These are phyloP conservation scores for Podosphaera fusca DNA, from an alignment of 2,329 filamentous ascomycete species.

Conservation along the genomic window DNA sequence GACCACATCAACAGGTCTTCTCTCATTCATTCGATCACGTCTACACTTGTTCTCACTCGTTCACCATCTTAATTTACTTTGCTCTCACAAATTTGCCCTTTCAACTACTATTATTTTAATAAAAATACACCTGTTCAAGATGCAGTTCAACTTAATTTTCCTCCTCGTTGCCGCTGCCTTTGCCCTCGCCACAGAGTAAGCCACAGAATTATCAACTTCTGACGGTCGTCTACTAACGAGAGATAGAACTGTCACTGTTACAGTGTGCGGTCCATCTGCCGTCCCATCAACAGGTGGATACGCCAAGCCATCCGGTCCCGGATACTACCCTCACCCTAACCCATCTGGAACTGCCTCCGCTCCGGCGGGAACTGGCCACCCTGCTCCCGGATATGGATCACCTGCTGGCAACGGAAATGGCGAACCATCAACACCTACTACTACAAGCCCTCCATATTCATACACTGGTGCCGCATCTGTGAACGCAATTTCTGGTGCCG, in stretches of 20 bases:
- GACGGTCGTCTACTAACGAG: conserved; percentile 1
- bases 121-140: conserved; percentile 9
- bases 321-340: not conserved
- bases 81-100: conserved; percentile 1
- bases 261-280: not conserved
- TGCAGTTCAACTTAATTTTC: conserved; percentile 13
- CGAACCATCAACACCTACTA: conserved; percentile 2
- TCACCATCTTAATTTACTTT: not conserved
- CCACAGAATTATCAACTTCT: conserved; percentile 2
- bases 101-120: conserved; percentile 2
- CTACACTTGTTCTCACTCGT: conserved; percentile 9
- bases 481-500: conserved; percentile 13
- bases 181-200: conserved; percentile 11
- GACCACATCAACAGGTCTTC: not conserved
- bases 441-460: conserved; percentile 11
- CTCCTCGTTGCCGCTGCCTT: conserved; percentile 7
- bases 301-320: not conserved
- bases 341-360: conserved; percentile 3
- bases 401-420: no score
- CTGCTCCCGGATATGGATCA: not conserved
- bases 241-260: conserved; percentile 11
- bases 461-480: conserved; percentile 12
- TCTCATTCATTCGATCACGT: conserved; percentile 2
- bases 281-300: conserved; percentile 7
- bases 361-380: conserved; percentile 9